Evolutionary conservation across 345 rosid genomes (phyloP).

Genomic region (Limnanthes douglasii): DNA sequence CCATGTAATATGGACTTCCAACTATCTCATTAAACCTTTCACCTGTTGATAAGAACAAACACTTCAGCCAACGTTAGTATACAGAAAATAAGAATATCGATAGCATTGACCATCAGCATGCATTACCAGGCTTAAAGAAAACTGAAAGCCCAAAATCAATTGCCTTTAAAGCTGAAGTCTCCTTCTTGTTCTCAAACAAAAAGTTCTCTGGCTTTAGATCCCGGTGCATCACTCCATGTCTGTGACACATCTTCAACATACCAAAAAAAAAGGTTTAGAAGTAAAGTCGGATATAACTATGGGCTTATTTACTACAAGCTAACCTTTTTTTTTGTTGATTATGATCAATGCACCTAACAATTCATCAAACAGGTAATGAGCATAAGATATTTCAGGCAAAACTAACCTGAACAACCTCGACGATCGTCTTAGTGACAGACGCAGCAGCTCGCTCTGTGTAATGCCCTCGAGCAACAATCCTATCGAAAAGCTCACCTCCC

Average conservation of each 20-base stretch:
- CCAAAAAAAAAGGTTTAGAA: too few relatives aligned
- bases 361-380: too few relatives aligned
- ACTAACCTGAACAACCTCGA: slow-evolving; percentile 75
- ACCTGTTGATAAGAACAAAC: slow-evolving; percentile 19
- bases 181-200: slow-evolving; percentile 73
- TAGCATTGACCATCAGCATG: slow-evolving; percentile 1
- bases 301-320: too few relatives aligned
- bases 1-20: slow-evolving; percentile 97
- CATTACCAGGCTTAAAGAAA: slow-evolving; percentile 73
- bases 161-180: slow-evolving; percentile 52
- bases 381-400: background rate
- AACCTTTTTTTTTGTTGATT: too few relatives aligned
- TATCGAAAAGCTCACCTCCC: slow-evolving; percentile 88
- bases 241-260: slow-evolving; percentile 58
- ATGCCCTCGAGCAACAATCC: slow-evolving; percentile 88
- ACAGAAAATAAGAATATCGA: background rate
- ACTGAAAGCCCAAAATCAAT: slow-evolving; percentile 91
- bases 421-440: slow-evolving; percentile 56
- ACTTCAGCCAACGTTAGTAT: background rate
- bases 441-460: slow-evolving; percentile 95
- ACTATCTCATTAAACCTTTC: slow-evolving; percentile 78
- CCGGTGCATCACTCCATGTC: slow-evolving; percentile 81
- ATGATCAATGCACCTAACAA: too few relatives aligned
- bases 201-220: slow-evolving; percentile 93
- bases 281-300: too few relatives aligned